phyloP scores from a whole-genome alignment of 371 early-diverging fungal species.

The Coemansia sp. region DNA sequence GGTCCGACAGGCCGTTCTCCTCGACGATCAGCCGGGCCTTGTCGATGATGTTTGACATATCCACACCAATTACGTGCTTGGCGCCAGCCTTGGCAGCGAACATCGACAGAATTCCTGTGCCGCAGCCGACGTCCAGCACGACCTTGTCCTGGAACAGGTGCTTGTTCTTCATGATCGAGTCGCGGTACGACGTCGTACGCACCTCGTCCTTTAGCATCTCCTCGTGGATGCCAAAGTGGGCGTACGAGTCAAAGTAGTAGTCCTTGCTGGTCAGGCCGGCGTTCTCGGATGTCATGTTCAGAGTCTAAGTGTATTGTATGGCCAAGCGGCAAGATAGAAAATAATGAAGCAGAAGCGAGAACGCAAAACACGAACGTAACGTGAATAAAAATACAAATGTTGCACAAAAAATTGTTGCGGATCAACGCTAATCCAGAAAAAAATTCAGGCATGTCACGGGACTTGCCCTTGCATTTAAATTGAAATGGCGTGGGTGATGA shows the following conservation, averaged over 20 bases:
- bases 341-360: background rate
- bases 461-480: background rate
- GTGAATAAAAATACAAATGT: background rate
- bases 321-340: background rate
- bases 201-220: constrained; percentile 96
- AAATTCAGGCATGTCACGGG: background rate
- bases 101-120: constrained; percentile 96
- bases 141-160: constrained; percentile 95
- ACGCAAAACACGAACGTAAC: constrained; percentile 3
- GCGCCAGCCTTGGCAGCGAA: constrained; percentile 98
- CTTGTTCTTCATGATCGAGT: constrained; percentile 89
- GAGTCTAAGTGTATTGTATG: background rate
- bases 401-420: background rate
- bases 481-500: background rate
- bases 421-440: background rate
- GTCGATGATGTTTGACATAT: constrained; percentile 96
- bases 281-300: constrained; percentile 32
- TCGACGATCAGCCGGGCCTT: constrained; percentile 87
- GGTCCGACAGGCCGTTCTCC: constrained; percentile 84
- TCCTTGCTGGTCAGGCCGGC: constrained; percentile 74
- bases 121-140: constrained; percentile 98
- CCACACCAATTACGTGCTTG: constrained; percentile 88
- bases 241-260: constrained; percentile 97
- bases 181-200: constrained; percentile 92
- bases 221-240: constrained; percentile 83